Evolutionary conservation across 2,329 filamentous ascomycete species (phyloP).

Genomic region (Venturia aucupariae): DNA sequence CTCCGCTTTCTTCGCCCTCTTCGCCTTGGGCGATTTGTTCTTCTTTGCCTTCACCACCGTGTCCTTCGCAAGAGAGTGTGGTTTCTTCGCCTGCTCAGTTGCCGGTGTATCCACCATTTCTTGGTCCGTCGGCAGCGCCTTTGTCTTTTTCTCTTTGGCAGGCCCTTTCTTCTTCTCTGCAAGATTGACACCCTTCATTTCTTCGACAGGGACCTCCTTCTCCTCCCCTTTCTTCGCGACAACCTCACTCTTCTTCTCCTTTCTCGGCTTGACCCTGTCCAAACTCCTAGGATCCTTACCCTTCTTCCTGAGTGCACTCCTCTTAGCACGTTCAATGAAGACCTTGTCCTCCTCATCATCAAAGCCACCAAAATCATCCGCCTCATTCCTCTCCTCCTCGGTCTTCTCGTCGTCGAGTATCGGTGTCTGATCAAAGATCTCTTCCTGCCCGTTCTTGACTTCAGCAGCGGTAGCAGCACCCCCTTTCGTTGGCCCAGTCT

Average conservation of each 20-base stretch:
- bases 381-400: slow-evolving; percentile 19
- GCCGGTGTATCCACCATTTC: slow-evolving; percentile 17
- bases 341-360: slow-evolving; percentile 42
- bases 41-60: slow-evolving; percentile 17
- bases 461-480: slow-evolving; percentile 39
- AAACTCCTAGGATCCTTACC: slow-evolving; percentile 36
- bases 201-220: background rate
- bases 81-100: slow-evolving; percentile 18
- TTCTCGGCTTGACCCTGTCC: background rate
- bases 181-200: background rate
- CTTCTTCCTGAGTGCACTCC: slow-evolving; percentile 35
- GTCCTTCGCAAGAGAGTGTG: background rate
- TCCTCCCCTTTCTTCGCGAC: background rate
- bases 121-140: slow-evolving; percentile 16
- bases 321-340: slow-evolving; percentile 38
- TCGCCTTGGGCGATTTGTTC: slow-evolving; percentile 14
- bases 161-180: slow-evolving; percentile 16
- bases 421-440: slow-evolving; percentile 59
- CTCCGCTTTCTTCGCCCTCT: slow-evolving; percentile 18
- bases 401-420: slow-evolving; percentile 39
- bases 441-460: slow-evolving; percentile 24
- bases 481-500: slow-evolving; percentile 66
- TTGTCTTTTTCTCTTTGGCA: slow-evolving; percentile 14
- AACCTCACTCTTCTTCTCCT: background rate
- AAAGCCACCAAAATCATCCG: slow-evolving; percentile 39